A percentile compares a stretch with the other conserved stretches of the same genome.
phyloP scores from a whole-genome alignment of 345 rosid genomes.

The Euclidium syriacum region DNA sequence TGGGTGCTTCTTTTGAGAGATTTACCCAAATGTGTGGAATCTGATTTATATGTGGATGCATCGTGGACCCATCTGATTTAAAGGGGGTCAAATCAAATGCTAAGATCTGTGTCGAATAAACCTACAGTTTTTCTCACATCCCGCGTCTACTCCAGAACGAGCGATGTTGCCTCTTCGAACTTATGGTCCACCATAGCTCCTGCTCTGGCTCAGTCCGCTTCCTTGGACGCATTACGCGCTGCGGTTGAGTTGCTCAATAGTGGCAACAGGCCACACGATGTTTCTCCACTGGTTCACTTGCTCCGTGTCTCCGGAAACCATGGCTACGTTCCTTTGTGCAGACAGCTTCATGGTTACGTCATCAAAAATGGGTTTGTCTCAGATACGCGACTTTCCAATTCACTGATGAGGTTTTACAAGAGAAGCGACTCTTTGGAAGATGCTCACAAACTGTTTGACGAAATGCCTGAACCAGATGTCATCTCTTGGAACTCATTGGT shows the following conservation, averaged over 20 bases:
- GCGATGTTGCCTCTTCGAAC: conserved; percentile 7
- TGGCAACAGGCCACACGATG: conserved; percentile 33
- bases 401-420: conserved; percentile 47
- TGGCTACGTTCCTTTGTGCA: conserved; percentile 41
- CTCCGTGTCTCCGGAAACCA: conserved; percentile 49
- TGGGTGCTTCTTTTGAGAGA: too few relatives aligned
- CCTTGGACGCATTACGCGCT: conserved; percentile 20
- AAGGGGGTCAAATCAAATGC: conserved; percentile 25
- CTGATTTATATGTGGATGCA: too few relatives aligned
- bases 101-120: conserved; percentile 16
- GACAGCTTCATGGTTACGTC: conserved; percentile 54
- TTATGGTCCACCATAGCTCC: conserved; percentile 25
- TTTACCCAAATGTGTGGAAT: too few relatives aligned
- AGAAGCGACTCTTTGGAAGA: conserved; percentile 28
- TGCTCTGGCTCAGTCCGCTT: conserved; percentile 28
- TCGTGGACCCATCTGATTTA: neutral
- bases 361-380: conserved; percentile 57
- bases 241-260: conserved; percentile 34
- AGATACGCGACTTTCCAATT: conserved; percentile 46
- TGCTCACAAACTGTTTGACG: conserved; percentile 58
- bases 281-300: conserved; percentile 41
- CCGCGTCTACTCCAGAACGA: conserved; percentile 6
- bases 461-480: conserved; percentile 65
- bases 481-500: conserved; percentile 77
- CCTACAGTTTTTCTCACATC: neutral